Percentiles rank a stretch among this genome's conserved stretches.
Evolutionary conservation across 805 yeast genomes (phyloP).

Genomic region (Saccharomycopsis javanensis): DNA sequence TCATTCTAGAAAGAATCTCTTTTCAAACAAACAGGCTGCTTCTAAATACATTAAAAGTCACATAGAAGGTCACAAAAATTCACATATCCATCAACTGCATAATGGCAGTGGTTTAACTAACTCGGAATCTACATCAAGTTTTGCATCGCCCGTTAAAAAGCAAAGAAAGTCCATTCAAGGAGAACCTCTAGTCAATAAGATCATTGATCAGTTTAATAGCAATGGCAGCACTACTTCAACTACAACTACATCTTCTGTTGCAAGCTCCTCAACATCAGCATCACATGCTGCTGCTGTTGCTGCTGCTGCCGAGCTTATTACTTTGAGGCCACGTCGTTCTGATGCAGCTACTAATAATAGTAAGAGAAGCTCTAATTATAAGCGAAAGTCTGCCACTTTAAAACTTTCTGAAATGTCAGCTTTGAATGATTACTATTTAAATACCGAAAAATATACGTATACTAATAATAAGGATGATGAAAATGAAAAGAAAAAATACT

Average conservation of each 20-base stretch:
- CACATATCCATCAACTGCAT: neutral
- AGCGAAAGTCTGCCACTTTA: conserved; percentile 4
- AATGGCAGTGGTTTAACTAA: neutral
- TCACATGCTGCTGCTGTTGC: neutral
- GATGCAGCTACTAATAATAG: conserved; percentile 6
- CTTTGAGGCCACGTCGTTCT: conserved; percentile 9
- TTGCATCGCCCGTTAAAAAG: conserved; percentile 18
- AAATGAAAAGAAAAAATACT: conserved; percentile 11
- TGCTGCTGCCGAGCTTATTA: neutral
- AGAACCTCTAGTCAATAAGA: neutral
- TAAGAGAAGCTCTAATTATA: conserved; percentile 9
- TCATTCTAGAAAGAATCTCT: conserved; percentile 18
- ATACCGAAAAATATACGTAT: conserved; percentile 17
- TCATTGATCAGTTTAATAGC: neutral
- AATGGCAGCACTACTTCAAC: neutral
- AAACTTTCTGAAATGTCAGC: conserved; percentile 24
- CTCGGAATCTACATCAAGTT: neutral
- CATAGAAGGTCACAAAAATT: neutral
- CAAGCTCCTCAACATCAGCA: neutral
- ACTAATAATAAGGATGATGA: conserved; percentile 21
- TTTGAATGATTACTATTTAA: conserved; percentile 23
- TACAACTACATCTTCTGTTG: neutral
- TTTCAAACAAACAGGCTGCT: neutral
- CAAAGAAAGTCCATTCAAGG: conserved; percentile 14
- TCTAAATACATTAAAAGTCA: neutral